These are phyloP conservation scores for Ganoderma resinaceum DNA, from an alignment of 1,284 basidiomycete species.

Conservation along the genomic window DNA sequence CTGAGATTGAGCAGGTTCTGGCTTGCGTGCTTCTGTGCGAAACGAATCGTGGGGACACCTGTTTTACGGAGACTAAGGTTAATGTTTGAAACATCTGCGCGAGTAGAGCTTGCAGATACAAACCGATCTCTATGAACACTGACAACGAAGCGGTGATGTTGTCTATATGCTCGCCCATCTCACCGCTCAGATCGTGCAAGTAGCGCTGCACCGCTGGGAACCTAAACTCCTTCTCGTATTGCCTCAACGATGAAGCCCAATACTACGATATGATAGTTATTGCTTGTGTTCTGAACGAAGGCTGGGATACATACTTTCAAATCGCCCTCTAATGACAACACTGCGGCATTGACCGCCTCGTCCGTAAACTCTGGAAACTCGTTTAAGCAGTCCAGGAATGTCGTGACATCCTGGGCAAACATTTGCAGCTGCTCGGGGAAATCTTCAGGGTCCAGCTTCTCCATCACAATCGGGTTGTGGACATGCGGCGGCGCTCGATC, in stretches of 20 bases:
- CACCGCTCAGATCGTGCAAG: conserved; percentile 70
- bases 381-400: conserved; percentile 71
- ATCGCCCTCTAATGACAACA: conserved; percentile 70
- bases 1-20: conserved; percentile 72
- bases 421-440: conserved; percentile 68
- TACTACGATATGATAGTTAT: conserved; percentile 49
- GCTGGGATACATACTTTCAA: conserved; percentile 53
- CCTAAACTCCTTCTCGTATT: conserved; percentile 69
- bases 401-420: conserved; percentile 65
- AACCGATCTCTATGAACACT: conserved; percentile 77
- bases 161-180: conserved; percentile 77
- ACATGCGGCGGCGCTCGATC: conserved; percentile 51
- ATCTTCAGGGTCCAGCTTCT: conserved; percentile 65
- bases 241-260: conserved; percentile 71
- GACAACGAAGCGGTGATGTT: conserved; percentile 66
- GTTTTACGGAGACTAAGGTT: conserved; percentile 10
- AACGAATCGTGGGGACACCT: conserved; percentile 79
- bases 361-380: conserved; percentile 80
- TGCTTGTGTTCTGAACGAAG: background rate
- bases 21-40: conserved; percentile 75
- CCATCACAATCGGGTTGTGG: conserved; percentile 57
- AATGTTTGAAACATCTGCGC: background rate
- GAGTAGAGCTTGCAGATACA: conserved; percentile 28
- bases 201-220: conserved; percentile 75
- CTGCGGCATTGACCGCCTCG: conserved; percentile 72